Evolutionary conservation across 2,329 filamentous ascomycete genomes (phyloP), one percentile per base, ranked within the genome.

Genomic region (Cladosporium sphaerospermum): DNA sequence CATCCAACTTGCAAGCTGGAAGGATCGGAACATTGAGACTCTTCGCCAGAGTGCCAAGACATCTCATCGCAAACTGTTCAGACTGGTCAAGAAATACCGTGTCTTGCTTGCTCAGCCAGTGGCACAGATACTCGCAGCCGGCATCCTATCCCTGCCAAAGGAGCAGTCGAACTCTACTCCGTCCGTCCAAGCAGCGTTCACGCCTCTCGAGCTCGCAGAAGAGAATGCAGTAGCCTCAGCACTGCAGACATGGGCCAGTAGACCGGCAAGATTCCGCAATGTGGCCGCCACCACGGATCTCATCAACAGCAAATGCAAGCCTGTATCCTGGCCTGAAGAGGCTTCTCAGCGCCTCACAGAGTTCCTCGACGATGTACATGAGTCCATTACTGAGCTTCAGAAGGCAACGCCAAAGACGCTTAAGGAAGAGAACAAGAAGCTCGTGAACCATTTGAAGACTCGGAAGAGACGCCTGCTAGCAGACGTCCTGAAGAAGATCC

Each of bases 1-100:
- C n/a, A 80, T 99, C 13, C 82, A 95, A 49, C 75, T 99, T 62
- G 90, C 91, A 7, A 96, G 90, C 69, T 99, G 95, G 95, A 96
- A 95, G 68, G 93, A 99, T 62, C 96, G 89, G 18, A 99, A 97
- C 64, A 95, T 99, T 57, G 85, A 86, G 45, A 88, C 89, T 1
- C 75, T 99, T 13, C 82, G 85, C 59, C 90, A 96, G 65, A 97
- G 92, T 69, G 90, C 93, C 1, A 85, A 86, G 62, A 86, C 85
- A 56, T 96, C 91, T 16, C 93, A 99, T 66, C 83, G 86, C 63
- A 96, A 96, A 69, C 79, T 99, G 2, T 96, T 96, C 73, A 88
- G 88, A 61, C 77, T 96, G 34, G 87, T 99, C 42, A 81, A 89
- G 52, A 97, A 96, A 71, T 99, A 96, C 71, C 83, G 93, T 40